Percentiles rank a stretch among this genome's conserved stretches.
These are phyloP conservation scores for Cyclostephanos tholiformis DNA, from an alignment of 108 stramenopile genomes.

Conservation along the genomic window DNA sequence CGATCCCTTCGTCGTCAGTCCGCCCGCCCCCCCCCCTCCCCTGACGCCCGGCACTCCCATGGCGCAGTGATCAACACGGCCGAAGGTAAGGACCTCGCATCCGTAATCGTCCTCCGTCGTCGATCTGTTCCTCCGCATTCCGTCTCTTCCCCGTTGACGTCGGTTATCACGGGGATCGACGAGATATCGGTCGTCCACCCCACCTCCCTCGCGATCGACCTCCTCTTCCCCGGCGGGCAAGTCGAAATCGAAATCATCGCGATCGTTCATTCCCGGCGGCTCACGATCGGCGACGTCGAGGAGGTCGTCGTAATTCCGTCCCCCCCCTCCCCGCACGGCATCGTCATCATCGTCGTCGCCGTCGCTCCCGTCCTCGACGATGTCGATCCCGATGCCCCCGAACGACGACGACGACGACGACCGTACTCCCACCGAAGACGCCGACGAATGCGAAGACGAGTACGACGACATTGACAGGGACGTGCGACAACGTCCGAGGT, in stretches of 20 bases:
- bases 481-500: constrained; percentile 57
- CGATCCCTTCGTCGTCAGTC: background rate
- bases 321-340: background rate
- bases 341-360: constrained; percentile 6
- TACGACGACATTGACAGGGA: constrained; percentile 5
- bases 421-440: no score
- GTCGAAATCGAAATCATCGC: constrained; percentile 33
- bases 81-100: constrained; percentile 82
- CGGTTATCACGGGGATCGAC: no score
- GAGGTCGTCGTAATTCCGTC: background rate
- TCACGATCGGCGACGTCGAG: constrained; percentile 4
- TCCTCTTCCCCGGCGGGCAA: constrained; percentile 10
- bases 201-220: constrained; percentile 20
- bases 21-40: constrained; percentile 7
- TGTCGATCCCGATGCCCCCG: no score
- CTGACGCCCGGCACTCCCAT: constrained; percentile 61
- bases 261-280: constrained; percentile 17
- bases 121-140: constrained; percentile 7
- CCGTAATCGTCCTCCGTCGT: constrained; percentile 47
- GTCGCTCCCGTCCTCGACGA: background rate
- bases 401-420: no score
- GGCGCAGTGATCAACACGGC: constrained; percentile 72
- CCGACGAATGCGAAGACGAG: no score
- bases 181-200: background rate
- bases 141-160: no score